These are phyloP conservation scores for Przewalskia tangutica DNA, from an alignment of 257 asterid species.

Conservation along the genomic window DNA sequence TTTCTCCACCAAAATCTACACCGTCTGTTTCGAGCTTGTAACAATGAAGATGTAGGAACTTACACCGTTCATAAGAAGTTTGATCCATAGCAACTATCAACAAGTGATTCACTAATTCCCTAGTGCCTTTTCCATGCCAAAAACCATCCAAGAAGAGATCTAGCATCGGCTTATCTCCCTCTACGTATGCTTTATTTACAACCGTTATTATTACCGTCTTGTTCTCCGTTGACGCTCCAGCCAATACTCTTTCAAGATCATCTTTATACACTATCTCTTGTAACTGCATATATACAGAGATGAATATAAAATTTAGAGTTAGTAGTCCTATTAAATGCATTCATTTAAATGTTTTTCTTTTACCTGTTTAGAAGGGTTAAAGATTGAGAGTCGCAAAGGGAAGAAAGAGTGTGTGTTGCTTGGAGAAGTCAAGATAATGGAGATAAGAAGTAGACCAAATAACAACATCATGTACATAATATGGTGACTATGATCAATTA, in stretches of 20 bases:
- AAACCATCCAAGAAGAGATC: slow-evolving; percentile 76
- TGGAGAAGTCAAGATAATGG: not conserved
- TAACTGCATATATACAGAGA: not conserved
- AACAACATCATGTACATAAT: not conserved
- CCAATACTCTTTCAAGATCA: slow-evolving; percentile 33
- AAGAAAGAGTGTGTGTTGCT: not conserved
- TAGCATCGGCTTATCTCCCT: slow-evolving; percentile 50
- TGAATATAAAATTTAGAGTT: not conserved
- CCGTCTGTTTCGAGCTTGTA: slow-evolving; percentile 33
- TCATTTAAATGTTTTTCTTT: too few relatives aligned
- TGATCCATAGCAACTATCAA: slow-evolving; percentile 61
- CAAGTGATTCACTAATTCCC: slow-evolving; percentile 33
- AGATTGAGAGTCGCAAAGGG: not conserved
- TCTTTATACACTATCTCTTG: slow-evolving; percentile 10
- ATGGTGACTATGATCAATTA: not conserved
- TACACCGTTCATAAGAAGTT: slow-evolving; percentile 44
- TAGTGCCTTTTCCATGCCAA: slow-evolving; percentile 59
- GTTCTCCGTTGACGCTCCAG: slow-evolving; percentile 34
- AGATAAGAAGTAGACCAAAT: not conserved
- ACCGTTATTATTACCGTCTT: slow-evolving; percentile 53
- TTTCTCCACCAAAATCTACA: slow-evolving; percentile 27
- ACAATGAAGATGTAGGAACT: slow-evolving; percentile 46
- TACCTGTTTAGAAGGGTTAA: not conserved
- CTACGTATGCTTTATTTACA: slow-evolving; percentile 61
- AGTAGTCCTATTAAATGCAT: not conserved